A percentile compares a stretch with the other conserved stretches of the same genome.
Conservation (phyloP, 78 protist genomes). For the Dictyostelium citrinum region DNA sequence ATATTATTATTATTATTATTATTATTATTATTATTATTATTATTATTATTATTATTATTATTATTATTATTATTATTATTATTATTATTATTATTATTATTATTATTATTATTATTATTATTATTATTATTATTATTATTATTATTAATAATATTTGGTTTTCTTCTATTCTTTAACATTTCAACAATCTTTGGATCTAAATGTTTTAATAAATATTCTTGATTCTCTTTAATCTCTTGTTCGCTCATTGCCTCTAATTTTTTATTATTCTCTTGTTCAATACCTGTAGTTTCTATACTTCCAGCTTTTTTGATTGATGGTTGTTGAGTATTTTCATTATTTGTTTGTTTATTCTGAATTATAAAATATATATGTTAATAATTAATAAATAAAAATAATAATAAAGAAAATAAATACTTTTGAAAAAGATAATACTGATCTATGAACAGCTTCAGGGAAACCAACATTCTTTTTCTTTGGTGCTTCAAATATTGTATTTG, state of each 20-base stretch:
- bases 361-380: background rate
- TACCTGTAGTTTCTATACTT: background rate
- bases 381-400: background rate
- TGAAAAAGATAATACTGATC: constrained; percentile 42
- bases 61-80: background rate
- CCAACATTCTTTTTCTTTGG: constrained; percentile 25
- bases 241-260: constrained; percentile 35
- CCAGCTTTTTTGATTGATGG: background rate
- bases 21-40: too few species aligned
- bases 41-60: too few species aligned
- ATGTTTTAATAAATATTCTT: constrained; percentile 51
- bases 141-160: background rate
- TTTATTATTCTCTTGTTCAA: constrained; percentile 46
- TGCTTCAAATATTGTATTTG: constrained; percentile 41
- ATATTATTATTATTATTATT: too few species aligned
- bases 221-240: constrained; percentile 51
- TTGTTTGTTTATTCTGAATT: background rate
- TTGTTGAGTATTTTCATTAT: background rate
- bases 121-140: background rate
- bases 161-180: constrained; percentile 24
- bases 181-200: constrained; percentile 55
- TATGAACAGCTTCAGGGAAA: constrained; percentile 62
- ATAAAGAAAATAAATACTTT: background rate
- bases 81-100: background rate
- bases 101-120: background rate